Base-by-base conservation (phyloP, 352 stramenopile genomes). In the Phytopythium ostracodes region DNA sequence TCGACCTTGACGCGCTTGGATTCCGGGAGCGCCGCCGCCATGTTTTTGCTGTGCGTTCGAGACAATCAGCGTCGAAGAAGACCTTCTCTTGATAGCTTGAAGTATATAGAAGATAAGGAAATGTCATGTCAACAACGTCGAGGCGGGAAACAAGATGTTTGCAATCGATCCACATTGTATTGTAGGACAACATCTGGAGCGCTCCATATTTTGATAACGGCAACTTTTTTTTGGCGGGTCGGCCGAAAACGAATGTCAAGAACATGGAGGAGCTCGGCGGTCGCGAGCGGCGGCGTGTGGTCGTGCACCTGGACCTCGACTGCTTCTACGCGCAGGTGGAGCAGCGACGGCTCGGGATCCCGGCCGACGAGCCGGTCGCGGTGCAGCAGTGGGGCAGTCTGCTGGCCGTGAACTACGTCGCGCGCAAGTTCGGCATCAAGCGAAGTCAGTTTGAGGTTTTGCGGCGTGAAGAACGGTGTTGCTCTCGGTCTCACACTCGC, bases 261-360 rank as follows among this genome's bases (percentile, higher is more conserved):
- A 38, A 14, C 18, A 43, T 56, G 50, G 29, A 25, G 18, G 18
- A 42, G 50, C 50, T 38, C 17, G 27, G 29, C 27, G 50, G 5
- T 3, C 22, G 46, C 12, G 46, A 14, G 46, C 46, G 20, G 17
- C 17, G 60, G 42, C 82, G 87, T 25, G 87, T 96, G 59, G 78
- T 96, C 65, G 68, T 94, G 63, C 87, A 95, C 63, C 62, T 95
- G 57, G 87, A 96, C 57, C 81, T 94, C 55, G 87, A 96, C 72
- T 96, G 85, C 73, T 96, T 93, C 73, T 96, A 96, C 60, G 83
- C 85, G 60, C 85, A 94, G 67, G 87, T 96, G 36, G 87, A 96
- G 66, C 75, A 89, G 57, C 76, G 75, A 14, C 75, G 87, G 7
- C 83, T 94, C n/a, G 53, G 73, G 0, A 89, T 96, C 54, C 73